Base-by-base conservation (phyloP, 768 basidiomycete species). In the Termitomyces sp. region DNA sequence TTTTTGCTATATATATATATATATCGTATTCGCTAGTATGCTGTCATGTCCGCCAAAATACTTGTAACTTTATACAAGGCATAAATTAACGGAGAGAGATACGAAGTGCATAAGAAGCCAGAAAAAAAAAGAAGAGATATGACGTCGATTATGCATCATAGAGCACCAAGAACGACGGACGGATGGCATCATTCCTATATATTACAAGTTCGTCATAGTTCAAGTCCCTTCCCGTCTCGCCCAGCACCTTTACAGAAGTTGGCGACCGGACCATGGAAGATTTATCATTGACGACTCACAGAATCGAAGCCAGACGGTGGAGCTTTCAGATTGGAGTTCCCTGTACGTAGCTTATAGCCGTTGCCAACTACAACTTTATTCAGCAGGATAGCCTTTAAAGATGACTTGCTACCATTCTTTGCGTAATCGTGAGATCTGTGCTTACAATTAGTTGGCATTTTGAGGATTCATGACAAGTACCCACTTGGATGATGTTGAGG, bases 401-500 rank as follows among this genome's bases (percentile, higher is more conserved):
- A 70, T 58, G 77, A 79, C 52, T 78, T 73, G 57, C 85, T 86
- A 51, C 72, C 48, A 56, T 56, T 56, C 7, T 41, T 74, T 11
- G 85, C 85, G 64, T 89, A 89, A 68, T 89, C 86, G 57, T 87
- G 83, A 17, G 86, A 85, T 62, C 81, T 83, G 25, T 10, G n/a
- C 37, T n/a, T 19, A 11, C n/a, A 40, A 27, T 51, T 19, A 39
- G 17, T 14, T 27, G 4, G 27, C 25, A 27, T 51, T 28, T 5
- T n/a, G n/a, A 8, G 37, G n/a, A 1, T 27, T 11, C 5, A 6
- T 19, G 27, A 5, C 3, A 11, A 39, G 27, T 3, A 59, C 78
- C 56, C 54, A 82, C 79, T 88, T 88, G 7, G 86, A 88, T n/a
- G 87, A 87, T 1, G 86, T 88, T n/a, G 84, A 84, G 5, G 85